Evolutionary conservation across 371 early-diverging fungal genomes (phyloP).

Genomic region (Capillidium rhysosporum): DNA sequence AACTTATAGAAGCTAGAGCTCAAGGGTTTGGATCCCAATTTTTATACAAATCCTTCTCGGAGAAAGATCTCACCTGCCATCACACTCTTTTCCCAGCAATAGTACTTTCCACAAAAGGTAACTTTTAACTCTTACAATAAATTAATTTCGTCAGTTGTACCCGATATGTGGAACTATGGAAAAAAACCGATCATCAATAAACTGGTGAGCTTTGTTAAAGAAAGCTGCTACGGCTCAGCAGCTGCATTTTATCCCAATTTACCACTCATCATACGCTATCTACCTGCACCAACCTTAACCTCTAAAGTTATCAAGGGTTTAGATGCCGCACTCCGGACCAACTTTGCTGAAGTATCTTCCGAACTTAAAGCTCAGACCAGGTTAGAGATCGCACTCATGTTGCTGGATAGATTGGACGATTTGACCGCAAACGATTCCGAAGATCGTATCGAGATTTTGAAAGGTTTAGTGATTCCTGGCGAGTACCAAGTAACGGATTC

Average conservation of each 20-base stretch:
- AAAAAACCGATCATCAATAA: slow-evolving; percentile 43
- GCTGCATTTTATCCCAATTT: slow-evolving; percentile 32
- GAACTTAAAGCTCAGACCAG: no score
- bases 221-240: slow-evolving; percentile 39
- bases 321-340: no score
- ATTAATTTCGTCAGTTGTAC: slow-evolving; percentile 19
- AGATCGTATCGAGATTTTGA: no score
- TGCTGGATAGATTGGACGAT: no score
- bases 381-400: no score
- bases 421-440: no score
- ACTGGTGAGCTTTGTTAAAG: slow-evolving; percentile 36
- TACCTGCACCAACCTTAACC: no score
- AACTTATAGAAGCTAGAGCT: neutral
- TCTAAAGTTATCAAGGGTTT: no score
- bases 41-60: slow-evolving; percentile 24
- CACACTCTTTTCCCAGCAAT: slow-evolving; percentile 38
- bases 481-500: no score
- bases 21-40: slow-evolving; percentile 8
- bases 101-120: slow-evolving; percentile 40
- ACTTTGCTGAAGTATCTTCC: no score
- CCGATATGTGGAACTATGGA: slow-evolving; percentile 38
- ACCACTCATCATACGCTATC: no score
- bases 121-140: slow-evolving; percentile 11
- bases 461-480: no score
- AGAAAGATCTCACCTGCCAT: slow-evolving; percentile 28